These are phyloP conservation scores for Pseudogymnoascus sp. DNA, from an alignment of 2,329 filamentous ascomycete genomes.

Conservation along the genomic window DNA sequence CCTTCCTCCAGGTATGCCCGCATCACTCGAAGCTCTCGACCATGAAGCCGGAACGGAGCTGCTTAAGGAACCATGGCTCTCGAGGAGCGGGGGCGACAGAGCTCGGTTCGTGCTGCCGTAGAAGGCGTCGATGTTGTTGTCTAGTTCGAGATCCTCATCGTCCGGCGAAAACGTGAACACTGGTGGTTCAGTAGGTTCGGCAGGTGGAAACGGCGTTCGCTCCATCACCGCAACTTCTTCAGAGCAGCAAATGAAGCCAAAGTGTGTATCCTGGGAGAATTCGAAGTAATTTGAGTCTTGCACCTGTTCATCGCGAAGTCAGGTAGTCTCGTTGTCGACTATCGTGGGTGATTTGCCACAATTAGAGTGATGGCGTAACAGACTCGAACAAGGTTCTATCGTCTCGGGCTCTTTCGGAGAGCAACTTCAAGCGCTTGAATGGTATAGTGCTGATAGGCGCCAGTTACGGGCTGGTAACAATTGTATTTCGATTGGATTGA, in stretches of 20 bases:
- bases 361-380: slow-evolving; percentile 5
- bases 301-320: background rate
- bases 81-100: slow-evolving; percentile 20
- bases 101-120: slow-evolving; percentile 15
- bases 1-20: slow-evolving; percentile 18
- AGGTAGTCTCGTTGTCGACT: background rate
- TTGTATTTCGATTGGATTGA: background rate
- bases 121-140: slow-evolving; percentile 1
- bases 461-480: background rate
- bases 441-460: background rate
- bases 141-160: background rate
- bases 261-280: background rate
- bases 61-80: slow-evolving; percentile 22
- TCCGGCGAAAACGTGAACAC: slow-evolving; percentile 7
- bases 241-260: background rate
- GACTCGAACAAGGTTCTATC: background rate
- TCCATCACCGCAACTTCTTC: background rate
- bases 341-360: slow-evolving; percentile 3
- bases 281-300: background rate
- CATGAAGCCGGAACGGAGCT: slow-evolving; percentile 29
- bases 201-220: slow-evolving; percentile 1
- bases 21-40: slow-evolving; percentile 36
- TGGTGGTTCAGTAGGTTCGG: slow-evolving; percentile 2
- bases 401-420: background rate
- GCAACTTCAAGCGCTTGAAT: background rate